Conservation (phyloP, 257 asterid species). For the Solanum ossicruentum region DNA sequence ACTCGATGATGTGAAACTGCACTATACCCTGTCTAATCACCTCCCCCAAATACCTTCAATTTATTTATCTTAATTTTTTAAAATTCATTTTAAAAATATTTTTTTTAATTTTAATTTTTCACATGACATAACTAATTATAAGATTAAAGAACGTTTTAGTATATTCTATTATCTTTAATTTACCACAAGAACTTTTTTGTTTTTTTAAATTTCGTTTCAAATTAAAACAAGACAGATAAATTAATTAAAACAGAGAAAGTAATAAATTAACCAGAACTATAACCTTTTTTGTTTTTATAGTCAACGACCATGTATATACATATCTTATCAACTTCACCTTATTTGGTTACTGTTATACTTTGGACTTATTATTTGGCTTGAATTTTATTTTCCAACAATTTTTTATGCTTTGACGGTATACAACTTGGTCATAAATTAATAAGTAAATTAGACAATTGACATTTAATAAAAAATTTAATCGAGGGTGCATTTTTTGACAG, state of each 20-base stretch:
- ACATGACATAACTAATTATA: rapidly evolving
- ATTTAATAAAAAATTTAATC: neutral
- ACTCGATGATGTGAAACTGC: too few species aligned
- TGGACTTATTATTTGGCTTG: neutral
- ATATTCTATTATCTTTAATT: neutral
- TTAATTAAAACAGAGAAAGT: too few species aligned
- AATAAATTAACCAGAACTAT: neutral
- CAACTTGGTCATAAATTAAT: neutral
- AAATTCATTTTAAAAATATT: neutral
- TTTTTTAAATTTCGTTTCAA: neutral
- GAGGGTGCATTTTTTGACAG: neutral
- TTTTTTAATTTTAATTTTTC: neutral
- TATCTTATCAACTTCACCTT: neutral
- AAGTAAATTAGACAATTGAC: neutral
- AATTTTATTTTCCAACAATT: neutral
- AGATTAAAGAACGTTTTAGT: neutral
- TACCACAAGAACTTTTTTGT: rapidly evolving
- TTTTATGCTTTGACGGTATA: neutral
- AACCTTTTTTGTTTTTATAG: neutral
- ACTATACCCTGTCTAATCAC: too few species aligned
- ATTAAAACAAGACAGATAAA: neutral
- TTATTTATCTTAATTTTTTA: neutral
- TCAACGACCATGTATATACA: neutral
- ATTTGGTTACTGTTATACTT: neutral
- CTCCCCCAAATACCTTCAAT: too few species aligned